Evolutionary conservation across 1,284 basidiomycete species (phyloP), one percentile per base, ranked within the genome.

Genomic region (Marasmius oreades): DNA sequence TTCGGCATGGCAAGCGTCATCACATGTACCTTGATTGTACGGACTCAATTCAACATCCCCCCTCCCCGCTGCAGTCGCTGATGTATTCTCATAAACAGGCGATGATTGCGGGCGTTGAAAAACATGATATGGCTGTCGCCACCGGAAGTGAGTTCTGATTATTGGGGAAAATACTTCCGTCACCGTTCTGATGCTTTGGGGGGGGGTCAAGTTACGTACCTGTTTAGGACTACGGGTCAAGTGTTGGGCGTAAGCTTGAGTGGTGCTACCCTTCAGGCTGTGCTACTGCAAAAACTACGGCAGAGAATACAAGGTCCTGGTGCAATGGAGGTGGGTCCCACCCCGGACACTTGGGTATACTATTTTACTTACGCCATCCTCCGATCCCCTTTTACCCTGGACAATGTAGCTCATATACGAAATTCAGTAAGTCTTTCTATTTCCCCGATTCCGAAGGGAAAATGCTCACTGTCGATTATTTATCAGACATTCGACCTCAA

Each of bases 211-310:
- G 92, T 95, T 63, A 92, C 91, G 23, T 95, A 95, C 73, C 77
- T 95, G 51, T 94, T 93, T 76, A 79, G 93, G 63, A 94, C 92
- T 5, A 92, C 91, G 11, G 93, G 93, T 14, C 93, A 95, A 74
- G 93, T 94, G 20, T 79, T 95, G 46, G 93, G 93, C 50, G 93
- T 95, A 53, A 88, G 90, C 63, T 73, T 95, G 46, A 88, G 89
- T 60, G 91, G 91, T 31, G 88, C 91, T 1, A 71, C 95, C 43
- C 75, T 92, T 23, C 93, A 95, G 72, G 82, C 83, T 4, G 78
- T 93, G 31, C 77, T 95, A 45, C 73, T 86, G 22, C 71, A 76
- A 50, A 84, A 89, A 66, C 73, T 95, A 57, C 81, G 81, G 53
- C 73, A 79, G 61, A 79, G 85, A 55, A 93, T 95, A 64, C 80